Evolutionary conservation across 805 yeast species (phyloP).

Genomic region (Millerago galiae): DNA sequence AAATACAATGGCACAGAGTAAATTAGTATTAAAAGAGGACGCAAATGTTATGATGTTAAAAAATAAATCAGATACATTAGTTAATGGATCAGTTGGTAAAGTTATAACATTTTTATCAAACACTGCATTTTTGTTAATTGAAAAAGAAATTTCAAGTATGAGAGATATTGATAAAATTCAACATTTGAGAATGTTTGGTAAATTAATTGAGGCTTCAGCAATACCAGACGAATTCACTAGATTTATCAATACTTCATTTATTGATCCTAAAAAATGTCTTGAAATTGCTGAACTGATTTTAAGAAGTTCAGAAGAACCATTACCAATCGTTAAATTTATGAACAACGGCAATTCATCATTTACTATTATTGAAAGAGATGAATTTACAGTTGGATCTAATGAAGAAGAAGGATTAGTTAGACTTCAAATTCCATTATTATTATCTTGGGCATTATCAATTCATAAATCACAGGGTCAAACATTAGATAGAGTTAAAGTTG

Average conservation of each 20-base stretch:
- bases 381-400: constrained; percentile 29
- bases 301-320: constrained; percentile 14
- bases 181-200: background rate
- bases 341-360: constrained; percentile 22
- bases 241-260: constrained; percentile 16
- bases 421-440: constrained; percentile 58
- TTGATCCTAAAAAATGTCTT: constrained; percentile 12
- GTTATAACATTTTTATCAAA: constrained; percentile 38
- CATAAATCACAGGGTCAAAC: constrained; percentile 88
- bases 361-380: constrained; percentile 31
- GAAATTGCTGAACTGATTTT: constrained; percentile 17
- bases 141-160: constrained; percentile 8
- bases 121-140: constrained; percentile 12
- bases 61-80: constrained; percentile 68
- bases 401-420: constrained; percentile 30
- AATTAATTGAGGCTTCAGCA: background rate
- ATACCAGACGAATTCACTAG: background rate
- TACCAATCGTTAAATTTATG: constrained; percentile 31
- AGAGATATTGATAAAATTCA: background rate
- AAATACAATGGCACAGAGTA: constrained; percentile 65
- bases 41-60: constrained; percentile 95
- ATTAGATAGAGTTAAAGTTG: constrained; percentile 61
- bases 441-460: constrained; percentile 81
- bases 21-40: constrained; percentile 61
- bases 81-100: constrained; percentile 87